These are phyloP conservation scores for Albatrellus ellisii DNA, from an alignment of 768 basidiomycete species.

Conservation along the genomic window DNA sequence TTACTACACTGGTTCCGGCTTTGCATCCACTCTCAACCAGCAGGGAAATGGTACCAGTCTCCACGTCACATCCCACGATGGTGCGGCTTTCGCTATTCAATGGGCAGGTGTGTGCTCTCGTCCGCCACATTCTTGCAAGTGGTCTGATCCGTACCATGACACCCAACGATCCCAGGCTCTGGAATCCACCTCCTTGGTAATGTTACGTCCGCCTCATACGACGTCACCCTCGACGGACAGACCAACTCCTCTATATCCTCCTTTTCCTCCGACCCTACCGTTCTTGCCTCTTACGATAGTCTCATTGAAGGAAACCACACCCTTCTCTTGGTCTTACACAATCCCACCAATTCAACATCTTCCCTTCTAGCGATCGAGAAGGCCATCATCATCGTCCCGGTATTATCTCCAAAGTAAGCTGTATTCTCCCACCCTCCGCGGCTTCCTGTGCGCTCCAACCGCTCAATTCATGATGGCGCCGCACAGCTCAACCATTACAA, in stretches of 20 bases:
- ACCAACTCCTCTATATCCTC: slow-evolving; percentile 17
- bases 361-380: slow-evolving; percentile 41
- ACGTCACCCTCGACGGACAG: slow-evolving; percentile 28
- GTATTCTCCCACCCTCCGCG: not conserved
- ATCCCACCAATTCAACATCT: slow-evolving; percentile 18
- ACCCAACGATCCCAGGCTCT: slow-evolving; percentile 32
- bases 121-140: not conserved
- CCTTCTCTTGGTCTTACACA: slow-evolving; percentile 38
- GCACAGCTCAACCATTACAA: slow-evolving; percentile 22
- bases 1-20: slow-evolving; percentile 39
- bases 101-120: slow-evolving; percentile 46
- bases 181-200: slow-evolving; percentile 49
- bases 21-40: slow-evolving; percentile 26
- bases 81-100: slow-evolving; percentile 38
- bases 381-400: slow-evolving; percentile 34
- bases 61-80: slow-evolving; percentile 49
- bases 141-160: not conserved
- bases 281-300: slow-evolving; percentile 37
- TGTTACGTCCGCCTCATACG: slow-evolving; percentile 22
- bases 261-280: slow-evolving; percentile 18
- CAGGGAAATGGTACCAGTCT: slow-evolving; percentile 41
- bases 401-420: slow-evolving; percentile 22
- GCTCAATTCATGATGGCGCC: slow-evolving; percentile 19
- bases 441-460: slow-evolving; percentile 2
- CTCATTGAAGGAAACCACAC: slow-evolving; percentile 39